Base-by-base conservation (phyloP, 306 rosid species). In the Sicyos edulis region DNA sequence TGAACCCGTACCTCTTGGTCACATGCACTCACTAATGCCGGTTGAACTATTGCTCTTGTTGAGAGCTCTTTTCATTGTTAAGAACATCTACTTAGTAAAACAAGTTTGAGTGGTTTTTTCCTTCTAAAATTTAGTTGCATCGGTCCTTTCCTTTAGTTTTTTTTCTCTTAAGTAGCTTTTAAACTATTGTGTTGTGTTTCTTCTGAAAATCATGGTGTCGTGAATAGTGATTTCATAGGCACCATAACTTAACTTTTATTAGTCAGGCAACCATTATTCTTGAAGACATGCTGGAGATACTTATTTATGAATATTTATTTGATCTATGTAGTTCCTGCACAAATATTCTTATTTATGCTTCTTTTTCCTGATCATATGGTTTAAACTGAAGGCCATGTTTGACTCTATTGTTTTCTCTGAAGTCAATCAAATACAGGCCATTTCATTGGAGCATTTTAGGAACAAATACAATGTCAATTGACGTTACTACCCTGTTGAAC, bases 51-150 rank as follows among this genome's bases (percentile, higher is more conserved):
- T n/a, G n/a, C n/a, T n/a, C 45, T 40, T 8, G 45, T 40, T 7
- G 45, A 10, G 9, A 5, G 45, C 45, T 40, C 9, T 7, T 40
- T 40, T 40, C 10, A 10, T 40, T 40, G 20, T 62, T 16, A 19
- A 62, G 68, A 62, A 62, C 68, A 62, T 15, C 0, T 3, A 7
- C 49, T 61, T 61, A 3, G 68, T 34, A 61, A 61, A 61, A 61
- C 22, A 0, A 16, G 49, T 32, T 61, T 32, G 2, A 16, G 13
- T 8, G 14, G 22, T 15, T 32, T n/a, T 61, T 32, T 34, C 6
- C 68, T 15, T 61, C 6, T 32, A 61, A 61, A 61, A 61, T 45
- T 60, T 60, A 6, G 49, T 24, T 59, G 65, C 7, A 32, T 61
- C 21, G 11, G 47, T 34, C 11, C 8, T 12, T 7, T 22, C 63